Evolutionary conservation across 176 grass and related monocot species (phyloP).

Genomic region (Alopecurus myosuroides): DNA sequence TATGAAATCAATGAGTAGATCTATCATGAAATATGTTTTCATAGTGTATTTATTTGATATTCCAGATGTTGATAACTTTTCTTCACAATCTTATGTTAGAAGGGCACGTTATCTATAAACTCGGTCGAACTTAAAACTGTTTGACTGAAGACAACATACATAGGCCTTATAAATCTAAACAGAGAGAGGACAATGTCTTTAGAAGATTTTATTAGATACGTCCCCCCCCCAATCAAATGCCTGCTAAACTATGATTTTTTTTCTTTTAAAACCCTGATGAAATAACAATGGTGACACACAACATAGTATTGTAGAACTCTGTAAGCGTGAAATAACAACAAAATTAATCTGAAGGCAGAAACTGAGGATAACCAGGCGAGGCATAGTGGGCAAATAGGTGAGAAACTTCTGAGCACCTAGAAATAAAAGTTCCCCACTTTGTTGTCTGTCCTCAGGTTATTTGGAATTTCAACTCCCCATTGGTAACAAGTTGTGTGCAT

Average conservation of each 20-base stretch:
- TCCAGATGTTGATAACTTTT: too few relatives aligned
- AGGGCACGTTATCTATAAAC: too few relatives aligned
- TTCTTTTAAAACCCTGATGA: background rate
- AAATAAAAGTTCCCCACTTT: background rate
- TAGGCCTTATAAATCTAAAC: too few relatives aligned
- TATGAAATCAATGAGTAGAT: too few relatives aligned
- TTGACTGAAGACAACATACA: too few relatives aligned
- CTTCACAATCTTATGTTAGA: too few relatives aligned
- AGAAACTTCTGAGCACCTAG: background rate
- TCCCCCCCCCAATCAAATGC: background rate
- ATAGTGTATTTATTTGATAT: too few relatives aligned
- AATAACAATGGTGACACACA: too few relatives aligned
- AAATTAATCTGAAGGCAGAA: background rate
- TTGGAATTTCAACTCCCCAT: background rate
- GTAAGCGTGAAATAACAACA: background rate
- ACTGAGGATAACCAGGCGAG: background rate
- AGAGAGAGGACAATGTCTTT: background rate
- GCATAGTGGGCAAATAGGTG: too few relatives aligned
- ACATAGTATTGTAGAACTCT: background rate
- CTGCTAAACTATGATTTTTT: background rate
- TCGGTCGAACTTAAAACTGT: too few relatives aligned
- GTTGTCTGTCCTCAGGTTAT: background rate
- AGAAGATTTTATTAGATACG: background rate
- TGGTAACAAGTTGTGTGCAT: background rate
- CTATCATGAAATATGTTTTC: too few relatives aligned